Evolutionary conservation across 306 rosid species (phyloP).

Genomic region (Rosa lucieae): DNA sequence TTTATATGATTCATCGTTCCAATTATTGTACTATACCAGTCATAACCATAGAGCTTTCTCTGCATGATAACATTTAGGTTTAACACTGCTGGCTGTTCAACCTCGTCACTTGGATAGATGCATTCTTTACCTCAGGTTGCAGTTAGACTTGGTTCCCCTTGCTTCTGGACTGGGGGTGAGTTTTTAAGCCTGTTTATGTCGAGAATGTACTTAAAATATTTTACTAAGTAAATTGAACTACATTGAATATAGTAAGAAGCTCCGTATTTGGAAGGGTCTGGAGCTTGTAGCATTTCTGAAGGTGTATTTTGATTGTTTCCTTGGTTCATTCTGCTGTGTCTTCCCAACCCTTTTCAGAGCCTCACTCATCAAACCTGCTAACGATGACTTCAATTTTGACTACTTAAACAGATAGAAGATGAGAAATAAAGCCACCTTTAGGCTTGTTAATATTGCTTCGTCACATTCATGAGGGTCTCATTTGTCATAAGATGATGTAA

Average conservation of each 20-base stretch:
- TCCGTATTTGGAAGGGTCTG: conserved; percentile 58
- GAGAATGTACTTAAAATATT: neutral
- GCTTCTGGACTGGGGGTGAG: neutral
- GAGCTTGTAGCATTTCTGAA: conserved; percentile 80
- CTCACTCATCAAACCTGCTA: conserved; percentile 72
- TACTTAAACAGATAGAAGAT: neutral
- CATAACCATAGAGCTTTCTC: neutral
- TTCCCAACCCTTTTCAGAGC: conserved; percentile 85
- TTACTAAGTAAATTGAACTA: conserved; percentile 4
- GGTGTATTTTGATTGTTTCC: conserved; percentile 52
- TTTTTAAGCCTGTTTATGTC: no score
- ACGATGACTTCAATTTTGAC: conserved; percentile 7
- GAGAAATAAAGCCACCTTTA: no score
- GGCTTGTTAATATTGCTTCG: no score
- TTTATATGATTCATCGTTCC: neutral
- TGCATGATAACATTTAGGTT: neutral
- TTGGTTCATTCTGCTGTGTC: conserved; percentile 67
- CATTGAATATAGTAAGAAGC: conserved; percentile 67
- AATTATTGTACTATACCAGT: neutral
- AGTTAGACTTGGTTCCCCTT: neutral
- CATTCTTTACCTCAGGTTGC: neutral
- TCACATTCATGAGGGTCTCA: no score
- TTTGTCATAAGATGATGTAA: no score
- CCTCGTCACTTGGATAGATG: neutral
- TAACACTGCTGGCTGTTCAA: neutral